A percentile compares a stretch with the other conserved stretches of the same genome.
These are phyloP conservation scores for Pyrus hybrid DNA, from an alignment of 331 rosid species.

Conservation along the genomic window DNA sequence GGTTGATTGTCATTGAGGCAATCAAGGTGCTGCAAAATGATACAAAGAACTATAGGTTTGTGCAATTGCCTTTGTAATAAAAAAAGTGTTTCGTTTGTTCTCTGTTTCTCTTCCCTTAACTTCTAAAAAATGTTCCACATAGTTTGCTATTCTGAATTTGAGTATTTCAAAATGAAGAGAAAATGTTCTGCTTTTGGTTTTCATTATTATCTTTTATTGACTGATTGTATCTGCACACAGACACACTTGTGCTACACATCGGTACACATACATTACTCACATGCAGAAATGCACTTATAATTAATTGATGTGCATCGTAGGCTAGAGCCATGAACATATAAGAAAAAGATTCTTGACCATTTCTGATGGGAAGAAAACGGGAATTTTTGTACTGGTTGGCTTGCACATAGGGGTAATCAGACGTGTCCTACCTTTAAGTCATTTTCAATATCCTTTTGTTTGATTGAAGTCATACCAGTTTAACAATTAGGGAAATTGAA, in stretches of 20 bases:
- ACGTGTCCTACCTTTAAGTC: not conserved
- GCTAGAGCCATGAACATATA: not conserved
- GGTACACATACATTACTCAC: not conserved
- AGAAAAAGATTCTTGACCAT: not conserved
- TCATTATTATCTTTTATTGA: not conserved
- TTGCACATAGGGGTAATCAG: not conserved
- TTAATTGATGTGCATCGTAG: not conserved
- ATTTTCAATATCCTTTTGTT: not conserved
- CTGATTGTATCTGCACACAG: not conserved
- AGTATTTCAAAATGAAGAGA: not conserved
- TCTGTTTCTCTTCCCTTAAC: not conserved
- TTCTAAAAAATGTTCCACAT: not conserved
- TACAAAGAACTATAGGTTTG: constrained; percentile 62
- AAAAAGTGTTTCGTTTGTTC: not conserved
- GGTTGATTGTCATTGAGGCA: constrained; percentile 95
- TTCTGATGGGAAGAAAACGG: not conserved
- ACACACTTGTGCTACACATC: too few relatives aligned
- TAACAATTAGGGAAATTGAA: not conserved
- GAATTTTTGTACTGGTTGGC: not conserved
- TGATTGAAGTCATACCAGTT: not conserved
- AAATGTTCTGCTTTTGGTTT: not conserved
- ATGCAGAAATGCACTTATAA: not conserved
- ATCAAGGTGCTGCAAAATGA: constrained; percentile 84
- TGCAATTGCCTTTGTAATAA: constrained; percentile 9
- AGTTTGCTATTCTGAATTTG: not conserved